A percentile compares a stretch with the other conserved stretches of the same genome.
phyloP scores from a whole-genome alignment of 1,139 yeast species.

The Candida smagusa region DNA sequence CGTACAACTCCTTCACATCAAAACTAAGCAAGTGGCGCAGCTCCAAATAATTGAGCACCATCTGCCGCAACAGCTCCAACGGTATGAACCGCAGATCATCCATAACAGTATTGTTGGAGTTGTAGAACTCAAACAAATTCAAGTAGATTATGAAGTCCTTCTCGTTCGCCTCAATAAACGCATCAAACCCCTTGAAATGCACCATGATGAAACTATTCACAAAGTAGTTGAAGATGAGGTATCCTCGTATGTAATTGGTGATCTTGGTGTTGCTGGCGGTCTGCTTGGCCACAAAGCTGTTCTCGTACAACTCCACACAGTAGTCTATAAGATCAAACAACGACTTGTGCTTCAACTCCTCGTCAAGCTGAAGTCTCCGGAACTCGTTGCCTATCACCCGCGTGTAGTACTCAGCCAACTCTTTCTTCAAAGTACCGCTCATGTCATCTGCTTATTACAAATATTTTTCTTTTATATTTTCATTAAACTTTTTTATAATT shows the following conservation, averaged over 20 bases:
- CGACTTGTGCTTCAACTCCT: conserved; percentile 27
- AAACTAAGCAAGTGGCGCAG: conserved; percentile 32
- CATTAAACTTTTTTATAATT: neutral
- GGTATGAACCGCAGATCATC: conserved; percentile 15
- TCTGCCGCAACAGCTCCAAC: conserved; percentile 23
- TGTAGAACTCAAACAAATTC: conserved; percentile 43
- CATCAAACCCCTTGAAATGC: conserved; percentile 44
- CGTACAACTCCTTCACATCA: conserved; percentile 35
- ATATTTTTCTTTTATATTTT: neutral
- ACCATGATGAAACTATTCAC: conserved; percentile 43
- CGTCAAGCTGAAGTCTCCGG: conserved; percentile 35
- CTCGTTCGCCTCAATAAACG: conserved; percentile 36
- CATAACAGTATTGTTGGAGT: conserved; percentile 23
- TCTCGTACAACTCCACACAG: conserved; percentile 41
- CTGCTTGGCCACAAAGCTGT: conserved; percentile 13
- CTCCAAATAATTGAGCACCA: conserved; percentile 30
- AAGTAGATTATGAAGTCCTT: conserved; percentile 44
- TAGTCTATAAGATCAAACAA: conserved; percentile 44
- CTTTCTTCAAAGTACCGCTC: neutral
- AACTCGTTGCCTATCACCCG: conserved; percentile 36
- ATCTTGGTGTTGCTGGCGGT: conserved; percentile 9
- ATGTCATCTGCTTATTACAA: neutral
- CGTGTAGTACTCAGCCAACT: conserved; percentile 18
- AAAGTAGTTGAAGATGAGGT: conserved; percentile 42
- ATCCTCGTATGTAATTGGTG: conserved; percentile 36